Evolutionary conservation across 2,329 filamentous ascomycete genomes (phyloP), one percentile per base, ranked within the genome.

Genomic region (Paecilomyces dactylethromorphus): DNA sequence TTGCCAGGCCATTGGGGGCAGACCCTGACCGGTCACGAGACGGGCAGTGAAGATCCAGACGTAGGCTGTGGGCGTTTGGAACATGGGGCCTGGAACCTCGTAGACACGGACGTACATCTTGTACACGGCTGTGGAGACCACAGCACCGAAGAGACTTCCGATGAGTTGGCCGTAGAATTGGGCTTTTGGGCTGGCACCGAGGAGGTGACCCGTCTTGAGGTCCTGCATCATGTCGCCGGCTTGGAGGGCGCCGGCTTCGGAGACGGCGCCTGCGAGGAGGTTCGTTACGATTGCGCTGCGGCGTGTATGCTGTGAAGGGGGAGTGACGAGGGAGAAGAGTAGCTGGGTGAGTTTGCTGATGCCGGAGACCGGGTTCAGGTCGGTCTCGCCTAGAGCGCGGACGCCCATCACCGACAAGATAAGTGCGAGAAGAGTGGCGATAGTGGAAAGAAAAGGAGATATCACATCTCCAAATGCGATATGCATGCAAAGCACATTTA

Each of bases 91-190:
- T 0, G 94, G 94, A 5, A 99, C 89, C 45, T 87, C 81, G 69
- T 99, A 99, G 1, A 97, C 92, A 33, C 84, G 87, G 2, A 92
- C 93, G 69, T 99, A 99, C 13, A 97, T 79, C 59, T 87, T 87
- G 73, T 99, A 99, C 2, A 97, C 88, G 2, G 89, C 83, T 0
- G 93, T 92, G 60, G 89, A 93, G 5, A 96, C 83, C 11, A 97
- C 82, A 0, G 94, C 92, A 1, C 94, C 94, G 1, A 90, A 86
- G 0, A 90, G 88, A 35, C 89, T 91, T 3, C 94, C 94, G 56
- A 99, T 92, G 21, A 97, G 85, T 71, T 99, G 94, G 0, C 94
- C 94, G 82, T 91, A 97, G 72, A 99, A 99, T 69, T 99, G 94
- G 0, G 94, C 94, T 66, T 90, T 94, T 0, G 94, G 94, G 3